Conservation (phyloP, 2,329 filamentous ascomycete genomes). For the Cladophialophora psammophila region DNA sequence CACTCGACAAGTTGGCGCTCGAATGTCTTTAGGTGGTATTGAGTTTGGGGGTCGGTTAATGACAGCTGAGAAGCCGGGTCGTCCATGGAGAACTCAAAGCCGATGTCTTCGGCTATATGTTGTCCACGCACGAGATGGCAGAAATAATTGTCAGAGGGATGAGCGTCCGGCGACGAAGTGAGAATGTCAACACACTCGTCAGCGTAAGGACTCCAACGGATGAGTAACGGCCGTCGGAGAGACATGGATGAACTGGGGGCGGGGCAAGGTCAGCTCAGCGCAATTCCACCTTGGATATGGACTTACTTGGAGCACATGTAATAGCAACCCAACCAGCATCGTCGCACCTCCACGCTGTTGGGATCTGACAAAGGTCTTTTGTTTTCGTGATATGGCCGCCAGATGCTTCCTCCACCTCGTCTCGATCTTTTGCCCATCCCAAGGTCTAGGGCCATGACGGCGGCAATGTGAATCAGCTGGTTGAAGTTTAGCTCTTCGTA, state of each 20-base stretch:
- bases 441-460: slow-evolving; percentile 82
- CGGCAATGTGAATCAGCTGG: slow-evolving; percentile 81
- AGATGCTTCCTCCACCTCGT: slow-evolving; percentile 47
- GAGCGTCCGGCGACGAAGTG: slow-evolving; percentile 62
- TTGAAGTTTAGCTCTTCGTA: slow-evolving; percentile 91
- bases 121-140: slow-evolving; percentile 66
- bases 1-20: slow-evolving; percentile 71
- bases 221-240: slow-evolving; percentile 63
- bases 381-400: slow-evolving; percentile 48
- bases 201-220: slow-evolving; percentile 69
- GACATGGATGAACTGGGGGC: slow-evolving; percentile 62
- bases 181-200: slow-evolving; percentile 67
- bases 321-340: slow-evolving; percentile 69
- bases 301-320: slow-evolving; percentile 64
- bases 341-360: slow-evolving; percentile 63
- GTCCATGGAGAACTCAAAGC: slow-evolving; percentile 71
- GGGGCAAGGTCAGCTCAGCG: slow-evolving; percentile 16
- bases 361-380: slow-evolving; percentile 53
- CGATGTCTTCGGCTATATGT: slow-evolving; percentile 72
- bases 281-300: neutral
- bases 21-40: slow-evolving; percentile 70
- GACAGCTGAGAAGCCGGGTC: slow-evolving; percentile 62
- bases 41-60: slow-evolving; percentile 68
- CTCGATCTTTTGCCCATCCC: slow-evolving; percentile 70
- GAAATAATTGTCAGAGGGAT: slow-evolving; percentile 63